A percentile compares a stretch with the other conserved stretches of the same genome.
These are phyloP conservation scores for Viridothelium virens DNA, from an alignment of 495 filamentous ascomycete species.

Conservation along the genomic window DNA sequence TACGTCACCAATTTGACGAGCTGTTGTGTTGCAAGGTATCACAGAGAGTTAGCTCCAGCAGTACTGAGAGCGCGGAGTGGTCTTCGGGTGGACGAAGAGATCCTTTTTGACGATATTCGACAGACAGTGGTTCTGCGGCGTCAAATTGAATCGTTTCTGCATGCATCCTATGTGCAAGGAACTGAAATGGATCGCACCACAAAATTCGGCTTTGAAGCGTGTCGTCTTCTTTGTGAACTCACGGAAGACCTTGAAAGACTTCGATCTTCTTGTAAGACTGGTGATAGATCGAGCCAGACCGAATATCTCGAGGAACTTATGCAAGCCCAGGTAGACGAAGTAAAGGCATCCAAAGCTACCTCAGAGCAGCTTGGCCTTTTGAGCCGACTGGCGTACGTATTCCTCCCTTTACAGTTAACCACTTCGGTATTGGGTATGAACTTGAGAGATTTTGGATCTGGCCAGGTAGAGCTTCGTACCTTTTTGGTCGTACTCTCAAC, in stretches of 20 bases:
- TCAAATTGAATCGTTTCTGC: neutral
- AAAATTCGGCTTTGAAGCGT: neutral
- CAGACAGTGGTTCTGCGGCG: neutral
- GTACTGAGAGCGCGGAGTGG: neutral
- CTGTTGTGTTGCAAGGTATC: neutral
- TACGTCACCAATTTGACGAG: neutral
- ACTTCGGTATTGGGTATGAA: slow-evolving; percentile 5
- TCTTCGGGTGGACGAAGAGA: neutral
- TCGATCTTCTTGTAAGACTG: neutral
- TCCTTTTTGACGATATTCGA: neutral
- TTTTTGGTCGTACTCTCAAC: neutral
- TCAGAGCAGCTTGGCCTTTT: neutral
- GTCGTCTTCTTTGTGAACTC: neutral
- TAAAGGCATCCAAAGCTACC: neutral
- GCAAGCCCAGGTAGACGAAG: neutral
- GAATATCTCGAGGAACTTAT: neutral
- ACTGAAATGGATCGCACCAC: neutral
- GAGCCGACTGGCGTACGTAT: neutral
- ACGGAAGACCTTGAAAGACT: neutral
- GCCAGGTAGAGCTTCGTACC: neutral
- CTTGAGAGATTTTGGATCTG: neutral
- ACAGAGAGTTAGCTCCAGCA: neutral
- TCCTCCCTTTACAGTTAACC: neutral
- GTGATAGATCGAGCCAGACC: neutral
- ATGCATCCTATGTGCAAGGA: neutral